phyloP scores from a whole-genome alignment of 179 eudicot species.

The Amaranthus tricolor region DNA sequence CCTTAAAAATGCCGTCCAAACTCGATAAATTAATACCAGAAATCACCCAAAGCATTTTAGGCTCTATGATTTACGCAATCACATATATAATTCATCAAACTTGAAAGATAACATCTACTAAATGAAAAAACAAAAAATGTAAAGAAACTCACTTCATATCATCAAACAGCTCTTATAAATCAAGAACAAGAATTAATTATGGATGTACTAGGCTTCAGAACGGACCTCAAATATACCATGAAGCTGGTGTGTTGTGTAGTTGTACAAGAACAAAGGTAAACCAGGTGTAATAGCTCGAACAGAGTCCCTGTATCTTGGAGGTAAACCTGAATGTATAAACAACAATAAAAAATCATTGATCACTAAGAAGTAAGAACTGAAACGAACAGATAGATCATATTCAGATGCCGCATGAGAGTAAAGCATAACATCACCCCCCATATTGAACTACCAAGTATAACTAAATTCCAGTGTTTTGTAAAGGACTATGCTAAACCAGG shows the following conservation, averaged over 20 bases:
- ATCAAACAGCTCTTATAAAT: not conserved
- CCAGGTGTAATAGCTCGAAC: slow-evolving; percentile 93
- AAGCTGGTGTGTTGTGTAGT: slow-evolving; percentile 87
- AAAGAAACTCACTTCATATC: not conserved
- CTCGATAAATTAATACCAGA: not conserved
- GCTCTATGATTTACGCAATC: no score
- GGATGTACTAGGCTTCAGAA: slow-evolving; percentile 11
- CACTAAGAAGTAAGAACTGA: not conserved
- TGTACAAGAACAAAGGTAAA: slow-evolving; percentile 85
- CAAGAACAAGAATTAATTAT: not conserved
- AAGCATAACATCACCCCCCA: no score
- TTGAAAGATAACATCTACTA: not conserved
- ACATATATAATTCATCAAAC: not conserved
- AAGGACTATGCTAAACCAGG: no score
- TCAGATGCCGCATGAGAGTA: no score
- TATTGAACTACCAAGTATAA: no score
- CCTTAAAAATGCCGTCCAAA: not conserved
- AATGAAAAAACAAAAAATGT: not conserved
- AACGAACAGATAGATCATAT: no score
- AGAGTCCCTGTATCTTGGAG: slow-evolving; percentile 89
- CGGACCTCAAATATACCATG: slow-evolving; percentile 93
- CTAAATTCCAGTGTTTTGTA: no score
- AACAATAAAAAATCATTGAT: not conserved
- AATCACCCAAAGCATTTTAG: no score
- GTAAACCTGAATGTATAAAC: slow-evolving; percentile 56